A percentile compares a stretch with the other conserved stretches of the same genome.
Conservation (phyloP, 1,139 yeast species). For the Pichia kudriavzevii region DNA sequence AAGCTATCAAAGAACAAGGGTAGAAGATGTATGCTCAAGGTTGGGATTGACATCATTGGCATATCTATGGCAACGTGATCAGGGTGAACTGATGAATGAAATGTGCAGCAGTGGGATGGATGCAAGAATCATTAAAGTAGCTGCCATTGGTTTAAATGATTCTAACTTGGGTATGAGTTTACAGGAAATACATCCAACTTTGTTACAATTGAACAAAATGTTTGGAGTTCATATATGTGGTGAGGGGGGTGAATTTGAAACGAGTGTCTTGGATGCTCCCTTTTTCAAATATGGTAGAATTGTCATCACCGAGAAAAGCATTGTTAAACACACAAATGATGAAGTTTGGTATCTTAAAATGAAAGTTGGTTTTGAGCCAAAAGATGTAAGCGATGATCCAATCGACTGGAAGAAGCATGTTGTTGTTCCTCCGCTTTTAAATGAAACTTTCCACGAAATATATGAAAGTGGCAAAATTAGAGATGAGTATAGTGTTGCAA, state of each 20-base stretch:
- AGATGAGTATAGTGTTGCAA: not conserved
- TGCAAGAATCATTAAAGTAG: constrained; percentile 85
- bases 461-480: constrained; percentile 5
- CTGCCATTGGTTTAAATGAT: constrained; percentile 73
- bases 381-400: constrained; percentile 17
- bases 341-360: constrained; percentile 62
- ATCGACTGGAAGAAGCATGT: constrained; percentile 27
- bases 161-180: constrained; percentile 63
- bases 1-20: constrained; percentile 86
- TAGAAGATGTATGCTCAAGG: constrained; percentile 79
- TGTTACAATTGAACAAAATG: constrained; percentile 49
- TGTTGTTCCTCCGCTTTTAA: constrained; percentile 42
- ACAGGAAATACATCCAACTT: constrained; percentile 50
- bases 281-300: constrained; percentile 53
- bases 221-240: constrained; percentile 93
- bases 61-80: constrained; percentile 86
- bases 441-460: constrained; percentile 37
- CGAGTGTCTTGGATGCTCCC: constrained; percentile 85
- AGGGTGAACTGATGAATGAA: constrained; percentile 68
- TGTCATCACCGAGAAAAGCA: constrained; percentile 35
- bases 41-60: constrained; percentile 63
- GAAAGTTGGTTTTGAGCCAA: constrained; percentile 37
- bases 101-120: constrained; percentile 70
- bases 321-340: constrained; percentile 43
- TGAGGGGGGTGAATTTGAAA: constrained; percentile 97